Conservation (phyloP, 495 filamentous ascomycete genomes). For the Glarea lozoyensis region DNA sequence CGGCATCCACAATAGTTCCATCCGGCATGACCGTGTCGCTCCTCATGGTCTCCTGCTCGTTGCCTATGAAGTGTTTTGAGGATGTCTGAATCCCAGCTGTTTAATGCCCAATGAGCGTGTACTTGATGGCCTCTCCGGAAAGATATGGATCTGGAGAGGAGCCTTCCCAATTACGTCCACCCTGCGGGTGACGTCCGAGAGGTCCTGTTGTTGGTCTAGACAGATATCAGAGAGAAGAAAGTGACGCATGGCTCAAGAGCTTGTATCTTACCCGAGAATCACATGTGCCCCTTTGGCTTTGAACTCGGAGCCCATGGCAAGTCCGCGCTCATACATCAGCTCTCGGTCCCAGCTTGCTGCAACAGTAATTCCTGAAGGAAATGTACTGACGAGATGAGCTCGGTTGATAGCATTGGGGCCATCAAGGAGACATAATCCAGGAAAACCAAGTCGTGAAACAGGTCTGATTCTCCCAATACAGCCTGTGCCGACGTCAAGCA, state of each 20-base stretch:
- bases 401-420: conserved; percentile 35
- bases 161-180: conserved; percentile 84
- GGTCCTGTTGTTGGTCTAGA: conserved; percentile 74
- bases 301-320: conserved; percentile 71
- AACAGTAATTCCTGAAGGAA: conserved; percentile 70
- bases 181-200: conserved; percentile 62
- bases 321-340: conserved; percentile 62
- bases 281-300: conserved; percentile 76
- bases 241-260: too few species aligned
- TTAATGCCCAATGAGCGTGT: conserved; percentile 71
- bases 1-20: conserved; percentile 8
- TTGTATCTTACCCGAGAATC: conserved; percentile 54
- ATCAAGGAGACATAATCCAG: conserved; percentile 40
- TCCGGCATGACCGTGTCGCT: conserved; percentile 32
- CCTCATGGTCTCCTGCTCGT: conserved; percentile 83
- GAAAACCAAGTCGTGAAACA: conserved; percentile 35
- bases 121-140: conserved; percentile 59
- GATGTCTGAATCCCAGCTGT: conserved; percentile 69
- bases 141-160: conserved; percentile 67
- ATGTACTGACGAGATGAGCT: conserved; percentile 68
- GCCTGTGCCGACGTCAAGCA: too few species aligned
- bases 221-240: conserved; percentile 6
- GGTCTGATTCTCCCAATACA: conserved; percentile 70
- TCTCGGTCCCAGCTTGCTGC: conserved; percentile 57
- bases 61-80: conserved; percentile 81